phyloP scores from a whole-genome alignment of 2,329 filamentous ascomycete species.

The Penicillium nordicum region DNA sequence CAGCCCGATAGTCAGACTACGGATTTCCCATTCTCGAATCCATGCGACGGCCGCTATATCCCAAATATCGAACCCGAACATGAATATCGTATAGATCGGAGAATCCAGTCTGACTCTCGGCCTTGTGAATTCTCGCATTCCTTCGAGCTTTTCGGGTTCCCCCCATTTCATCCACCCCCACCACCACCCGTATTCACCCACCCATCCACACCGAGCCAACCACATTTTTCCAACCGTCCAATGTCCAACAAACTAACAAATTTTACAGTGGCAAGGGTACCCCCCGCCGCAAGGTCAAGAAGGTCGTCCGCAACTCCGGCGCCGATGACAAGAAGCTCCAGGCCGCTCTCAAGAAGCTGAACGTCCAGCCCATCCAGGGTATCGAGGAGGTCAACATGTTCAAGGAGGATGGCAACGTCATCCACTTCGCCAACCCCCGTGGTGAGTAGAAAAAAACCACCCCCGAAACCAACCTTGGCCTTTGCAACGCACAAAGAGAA shows the following conservation, averaged over 20 bases:
- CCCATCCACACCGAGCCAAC: not conserved
- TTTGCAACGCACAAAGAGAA: not conserved
- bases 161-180: not conserved
- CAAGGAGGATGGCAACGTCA: constrained; percentile 99
- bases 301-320: constrained; percentile 85
- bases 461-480: not conserved
- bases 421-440: constrained; percentile 97
- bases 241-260: not conserved
- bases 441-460: constrained; percentile 57
- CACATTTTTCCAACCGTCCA: not conserved
- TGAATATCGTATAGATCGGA: not conserved
- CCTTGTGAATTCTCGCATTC: not conserved
- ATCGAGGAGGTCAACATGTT: constrained; percentile 99
- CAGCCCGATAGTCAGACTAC: not conserved
- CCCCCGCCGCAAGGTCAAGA: constrained; percentile 96
- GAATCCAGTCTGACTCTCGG: not conserved
- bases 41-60: not conserved
- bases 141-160: not conserved
- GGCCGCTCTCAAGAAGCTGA: constrained; percentile 95
- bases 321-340: constrained; percentile 99
- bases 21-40: not conserved
- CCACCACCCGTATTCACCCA: not conserved
- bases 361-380: constrained; percentile 97
- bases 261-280: constrained; percentile 85
- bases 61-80: not conserved